Conservation (phyloP, 192 early-diverging fungal species). For the Gonapodya prolifera region DNA sequence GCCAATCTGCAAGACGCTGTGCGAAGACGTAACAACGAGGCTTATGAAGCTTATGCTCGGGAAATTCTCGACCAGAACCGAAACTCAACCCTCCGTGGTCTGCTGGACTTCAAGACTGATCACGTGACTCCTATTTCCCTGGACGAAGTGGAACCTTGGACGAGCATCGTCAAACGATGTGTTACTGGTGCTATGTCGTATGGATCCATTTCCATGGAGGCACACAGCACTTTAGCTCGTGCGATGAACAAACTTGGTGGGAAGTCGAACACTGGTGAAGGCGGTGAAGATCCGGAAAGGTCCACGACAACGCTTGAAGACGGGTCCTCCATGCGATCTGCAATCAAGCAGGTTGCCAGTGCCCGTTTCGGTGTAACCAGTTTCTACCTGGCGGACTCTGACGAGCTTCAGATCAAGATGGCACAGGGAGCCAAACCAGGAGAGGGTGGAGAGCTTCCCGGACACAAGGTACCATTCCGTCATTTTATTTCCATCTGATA, state of each 20-base stretch:
- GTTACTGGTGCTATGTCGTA: slow-evolving; percentile 98
- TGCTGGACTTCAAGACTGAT: slow-evolving; percentile 78
- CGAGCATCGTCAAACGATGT: slow-evolving; percentile 87
- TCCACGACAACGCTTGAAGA: slow-evolving; percentile 38
- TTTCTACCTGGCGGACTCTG: slow-evolving; percentile 84
- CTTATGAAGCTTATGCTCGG: slow-evolving; percentile 76
- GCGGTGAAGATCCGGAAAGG: slow-evolving; percentile 86
- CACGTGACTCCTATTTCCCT: slow-evolving; percentile 59
- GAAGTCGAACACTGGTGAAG: slow-evolving; percentile 98
- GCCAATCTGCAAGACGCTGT: slow-evolving; percentile 93
- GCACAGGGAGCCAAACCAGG: slow-evolving; percentile 99
- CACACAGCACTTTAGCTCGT: slow-evolving; percentile 79
- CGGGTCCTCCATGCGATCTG: slow-evolving; percentile 72
- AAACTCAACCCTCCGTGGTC: slow-evolving; percentile 85
- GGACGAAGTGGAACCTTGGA: slow-evolving; percentile 97
- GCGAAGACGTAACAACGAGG: slow-evolving; percentile 69
- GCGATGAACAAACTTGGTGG: slow-evolving; percentile 96
- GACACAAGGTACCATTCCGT: slow-evolving; percentile 37
- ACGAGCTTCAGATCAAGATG: slow-evolving; percentile 99
- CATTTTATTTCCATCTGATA: slow-evolving; percentile 17
- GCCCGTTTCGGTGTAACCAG: slow-evolving; percentile 96
- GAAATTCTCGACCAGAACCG: slow-evolving; percentile 70
- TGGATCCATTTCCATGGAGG: slow-evolving; percentile 89
- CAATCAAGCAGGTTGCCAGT: slow-evolving; percentile 98
- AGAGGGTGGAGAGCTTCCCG: slow-evolving; percentile 82